Evolutionary conservation across 805 yeast genomes (phyloP), one percentile per base, ranked within the genome.

Genomic region (Candida odintsovae): DNA sequence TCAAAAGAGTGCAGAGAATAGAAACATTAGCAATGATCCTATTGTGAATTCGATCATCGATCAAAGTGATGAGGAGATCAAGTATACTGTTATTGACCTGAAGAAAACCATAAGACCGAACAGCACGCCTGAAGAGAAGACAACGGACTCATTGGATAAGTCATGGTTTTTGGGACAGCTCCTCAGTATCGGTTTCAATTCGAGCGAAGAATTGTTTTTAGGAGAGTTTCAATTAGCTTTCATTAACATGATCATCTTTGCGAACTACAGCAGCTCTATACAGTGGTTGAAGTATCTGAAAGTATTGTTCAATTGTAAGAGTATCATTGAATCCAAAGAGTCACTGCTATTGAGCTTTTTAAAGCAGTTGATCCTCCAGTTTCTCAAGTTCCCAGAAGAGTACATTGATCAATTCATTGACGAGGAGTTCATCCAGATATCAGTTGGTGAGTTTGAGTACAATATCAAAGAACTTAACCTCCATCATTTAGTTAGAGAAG

Each of bases 201-300:
- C 52, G 20, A 70, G 59, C 44, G 53, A 38, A 18, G 57, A 56
- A 0, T 40, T 57, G 2, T 50, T 78, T 3, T 49, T 80, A 6
- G 78, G 79, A 2, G 89, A 85, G 54, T 56, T 81, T 7, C 79
- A 80, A 52, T 57, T 82, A 19, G 57, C 75, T 2, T 84, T 71
- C 49, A 43, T 81, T 1, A 65, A 75, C 46, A 67, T 74, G 38
- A 55, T 80, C 1, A 53, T 80, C 1, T 67, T 83, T 50, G 86
- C 83, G 15, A 86, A 83, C 59, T 75, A 76, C 55, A 77, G 86
- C 18, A 78, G 83, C 13, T 73, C 78, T 18, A 65, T 76, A 19
- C 90, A 83, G 53, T 85, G 90, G 90, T 69, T 76, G 44, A 69
- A 67, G 18, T 50, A 83, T 31, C 52, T 78, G 12, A 72, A 70